Conservation (phyloP, 176 grass and related monocot species). For the Secale cereale region DNA sequence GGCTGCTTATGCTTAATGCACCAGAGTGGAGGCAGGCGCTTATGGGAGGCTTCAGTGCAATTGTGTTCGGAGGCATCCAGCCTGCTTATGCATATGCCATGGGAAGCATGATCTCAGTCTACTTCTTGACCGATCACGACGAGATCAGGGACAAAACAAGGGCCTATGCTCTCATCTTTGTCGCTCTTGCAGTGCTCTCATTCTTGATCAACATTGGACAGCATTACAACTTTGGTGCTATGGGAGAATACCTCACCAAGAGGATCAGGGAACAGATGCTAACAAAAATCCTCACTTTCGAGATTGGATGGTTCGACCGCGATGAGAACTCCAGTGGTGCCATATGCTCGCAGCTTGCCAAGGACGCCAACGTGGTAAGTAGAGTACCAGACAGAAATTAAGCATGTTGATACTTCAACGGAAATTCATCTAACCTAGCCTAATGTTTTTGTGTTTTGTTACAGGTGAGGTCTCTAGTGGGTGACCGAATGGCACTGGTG, state of each 20-base stretch:
- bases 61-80: constrained; percentile 85
- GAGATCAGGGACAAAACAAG: constrained; percentile 78
- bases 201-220: constrained; percentile 89
- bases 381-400: constrained; percentile 23
- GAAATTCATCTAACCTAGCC: constrained; percentile 15
- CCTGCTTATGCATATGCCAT: constrained; percentile 79
- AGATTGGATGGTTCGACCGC: constrained; percentile 91
- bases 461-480: constrained; percentile 87
- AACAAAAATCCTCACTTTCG: constrained; percentile 85
- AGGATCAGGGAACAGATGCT: constrained; percentile 85
- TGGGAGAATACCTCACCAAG: constrained; percentile 99
- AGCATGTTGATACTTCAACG: background rate
- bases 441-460: constrained; percentile 19
- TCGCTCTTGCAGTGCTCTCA: constrained; percentile 60
- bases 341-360: constrained; percentile 89
- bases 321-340: constrained; percentile 96
- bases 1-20: constrained; percentile 80
- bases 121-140: constrained; percentile 75
- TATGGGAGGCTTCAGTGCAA: constrained; percentile 67
- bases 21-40: constrained; percentile 87
- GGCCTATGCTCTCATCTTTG: constrained; percentile 71
- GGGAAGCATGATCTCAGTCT: constrained; percentile 93
- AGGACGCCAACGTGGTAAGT: constrained; percentile 88
- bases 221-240: constrained; percentile 95
- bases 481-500: constrained; percentile 79